Percentiles rank a stretch among this genome's conserved stretches.
phyloP scores from a whole-genome alignment of 108 stramenopile species.

The Fistulifera solaris region DNA sequence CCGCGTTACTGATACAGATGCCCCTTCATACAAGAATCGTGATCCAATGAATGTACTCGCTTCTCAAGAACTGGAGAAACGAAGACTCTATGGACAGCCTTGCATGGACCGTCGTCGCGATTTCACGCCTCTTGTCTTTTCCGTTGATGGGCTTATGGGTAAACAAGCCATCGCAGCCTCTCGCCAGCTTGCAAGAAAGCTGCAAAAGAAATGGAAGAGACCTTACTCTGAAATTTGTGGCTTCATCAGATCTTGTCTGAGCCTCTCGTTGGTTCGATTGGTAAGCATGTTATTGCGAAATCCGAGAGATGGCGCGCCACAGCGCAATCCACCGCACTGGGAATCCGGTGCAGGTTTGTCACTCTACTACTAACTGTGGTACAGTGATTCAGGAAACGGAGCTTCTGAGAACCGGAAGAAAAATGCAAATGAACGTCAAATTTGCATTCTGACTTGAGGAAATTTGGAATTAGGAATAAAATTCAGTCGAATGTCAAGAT shows the following conservation, averaged over 20 bases:
- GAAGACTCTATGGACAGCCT: background rate
- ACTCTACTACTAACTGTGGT: no score
- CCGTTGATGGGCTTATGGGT: slow-evolving; percentile 23
- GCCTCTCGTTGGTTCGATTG: background rate
- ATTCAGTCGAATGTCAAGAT: no score
- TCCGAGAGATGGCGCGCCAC: no score
- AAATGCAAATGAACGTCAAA: no score
- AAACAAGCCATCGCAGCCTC: slow-evolving; percentile 11
- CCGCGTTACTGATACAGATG: slow-evolving; percentile 27
- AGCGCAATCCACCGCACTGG: no score
- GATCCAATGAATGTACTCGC: slow-evolving; percentile 9
- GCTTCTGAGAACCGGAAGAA: no score
- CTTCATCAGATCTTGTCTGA: slow-evolving; percentile 14
- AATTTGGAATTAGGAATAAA: no score
- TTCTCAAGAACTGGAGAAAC: slow-evolving; percentile 21
- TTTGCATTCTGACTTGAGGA: no score
- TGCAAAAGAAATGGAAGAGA: slow-evolving; percentile 16
- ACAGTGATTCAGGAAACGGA: no score
- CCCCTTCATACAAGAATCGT: slow-evolving; percentile 9
- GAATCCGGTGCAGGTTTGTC: no score
- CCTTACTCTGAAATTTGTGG: slow-evolving; percentile 12
- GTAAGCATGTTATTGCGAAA: no score
- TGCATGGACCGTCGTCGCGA: slow-evolving; percentile 21
- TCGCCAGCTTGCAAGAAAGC: slow-evolving; percentile 8
- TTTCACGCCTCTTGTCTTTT: slow-evolving; percentile 29